A percentile compares a stretch with the other conserved stretches of the same genome.
These are phyloP conservation scores for Oehlia diaphana DNA, from an alignment of 192 early-diverging fungal species.

Conservation along the genomic window DNA sequence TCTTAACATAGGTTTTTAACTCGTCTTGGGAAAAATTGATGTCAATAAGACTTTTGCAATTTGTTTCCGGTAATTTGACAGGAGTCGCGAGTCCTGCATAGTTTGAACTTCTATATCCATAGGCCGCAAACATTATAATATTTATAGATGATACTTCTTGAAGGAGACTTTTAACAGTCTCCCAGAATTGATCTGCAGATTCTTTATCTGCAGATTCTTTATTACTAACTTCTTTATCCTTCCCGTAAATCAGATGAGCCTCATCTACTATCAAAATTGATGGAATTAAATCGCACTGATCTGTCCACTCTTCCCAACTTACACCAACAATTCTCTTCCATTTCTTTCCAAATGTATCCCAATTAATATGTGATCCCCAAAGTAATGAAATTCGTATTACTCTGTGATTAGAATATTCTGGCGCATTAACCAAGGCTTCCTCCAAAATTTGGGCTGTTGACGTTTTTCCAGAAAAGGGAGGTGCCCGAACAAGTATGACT, in stretches of 20 bases:
- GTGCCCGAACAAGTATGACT: too few species aligned
- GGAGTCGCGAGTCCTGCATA: too few species aligned
- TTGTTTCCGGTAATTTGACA: not conserved
- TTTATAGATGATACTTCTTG: not conserved
- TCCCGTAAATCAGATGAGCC: conserved; percentile 8
- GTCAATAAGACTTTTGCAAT: too few species aligned
- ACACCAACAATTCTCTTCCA: not conserved
- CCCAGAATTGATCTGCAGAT: conserved; percentile 21
- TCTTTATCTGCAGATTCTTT: not conserved
- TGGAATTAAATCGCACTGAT: conserved; percentile 10
- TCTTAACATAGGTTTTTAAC: too few species aligned
- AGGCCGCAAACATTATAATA: conserved; percentile 6
- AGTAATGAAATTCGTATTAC: conserved; percentile 15
- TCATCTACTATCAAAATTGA: conserved; percentile 2
- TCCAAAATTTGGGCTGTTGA: too few species aligned
- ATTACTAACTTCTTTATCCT: not conserved
- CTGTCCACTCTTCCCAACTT: conserved; percentile 17
- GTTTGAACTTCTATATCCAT: too few species aligned
- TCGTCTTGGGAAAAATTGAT: too few species aligned
- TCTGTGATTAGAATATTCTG: conserved; percentile 6
- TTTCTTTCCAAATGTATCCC: too few species aligned
- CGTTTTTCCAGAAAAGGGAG: too few species aligned
- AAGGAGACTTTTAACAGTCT: not conserved
- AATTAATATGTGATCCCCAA: not conserved
- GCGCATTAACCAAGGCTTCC: not conserved